phyloP scores from a whole-genome alignment of 208 protist species.

The Wallacemonas rigidus region DNA sequence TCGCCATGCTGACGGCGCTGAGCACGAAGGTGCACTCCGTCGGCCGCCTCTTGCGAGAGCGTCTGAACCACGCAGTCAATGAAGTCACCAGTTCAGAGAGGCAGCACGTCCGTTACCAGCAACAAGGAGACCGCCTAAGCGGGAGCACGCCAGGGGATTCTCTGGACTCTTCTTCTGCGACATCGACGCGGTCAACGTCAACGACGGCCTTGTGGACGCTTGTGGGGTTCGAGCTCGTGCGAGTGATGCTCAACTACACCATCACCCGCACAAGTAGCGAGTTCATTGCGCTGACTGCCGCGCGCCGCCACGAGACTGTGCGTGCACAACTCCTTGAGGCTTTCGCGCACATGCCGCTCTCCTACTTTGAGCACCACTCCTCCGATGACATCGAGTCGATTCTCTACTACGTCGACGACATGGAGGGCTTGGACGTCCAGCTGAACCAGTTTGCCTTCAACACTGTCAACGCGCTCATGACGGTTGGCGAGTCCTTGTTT shows the following conservation, averaged over 20 bases:
- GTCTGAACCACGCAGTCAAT: conserved; percentile 28
- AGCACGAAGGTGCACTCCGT: conserved; percentile 42
- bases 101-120: background rate
- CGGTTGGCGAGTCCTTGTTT: conserved; percentile 29
- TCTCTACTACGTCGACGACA: conserved; percentile 73
- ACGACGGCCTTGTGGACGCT: conserved; percentile 20
- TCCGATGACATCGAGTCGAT: conserved; percentile 69
- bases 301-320: conserved; percentile 43
- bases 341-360: conserved; percentile 51
- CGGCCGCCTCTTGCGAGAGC: conserved; percentile 36
- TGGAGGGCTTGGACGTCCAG: conserved; percentile 79
- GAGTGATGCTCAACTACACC: conserved; percentile 37
- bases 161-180: background rate
- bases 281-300: conserved; percentile 48
- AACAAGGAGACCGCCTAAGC: background rate
- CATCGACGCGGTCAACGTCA: background rate
- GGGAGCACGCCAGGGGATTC: too few relatives aligned
- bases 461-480: conserved; percentile 27
- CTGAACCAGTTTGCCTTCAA: conserved; percentile 56
- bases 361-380: conserved; percentile 62
- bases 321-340: conserved; percentile 62
- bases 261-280: conserved; percentile 42
- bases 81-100: conserved; percentile 13
- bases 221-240: conserved; percentile 49
- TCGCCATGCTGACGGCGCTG: conserved; percentile 46